Evolutionary conservation across 306 rosid genomes (phyloP), one percentile per base, ranked within the genome.

Genomic region (Castanospermum australe): DNA sequence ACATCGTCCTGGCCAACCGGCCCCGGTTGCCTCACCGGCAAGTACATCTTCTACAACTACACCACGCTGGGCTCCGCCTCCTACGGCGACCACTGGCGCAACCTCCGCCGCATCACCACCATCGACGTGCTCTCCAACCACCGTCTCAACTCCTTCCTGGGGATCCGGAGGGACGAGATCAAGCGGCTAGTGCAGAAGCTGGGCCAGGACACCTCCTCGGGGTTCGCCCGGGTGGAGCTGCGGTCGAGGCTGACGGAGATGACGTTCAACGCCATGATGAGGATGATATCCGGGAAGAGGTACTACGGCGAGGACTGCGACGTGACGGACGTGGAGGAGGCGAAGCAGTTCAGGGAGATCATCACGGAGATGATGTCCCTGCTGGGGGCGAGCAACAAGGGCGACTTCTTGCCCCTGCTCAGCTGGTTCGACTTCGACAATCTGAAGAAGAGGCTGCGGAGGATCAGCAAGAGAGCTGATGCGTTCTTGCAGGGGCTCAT

Each of bases 41-140:
- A 81, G 51, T 57, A 75, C 48, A 22, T 75, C 15, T 67, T 45
- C 54, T 33, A 75, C 56, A 47, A 81, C 76, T 81, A 81, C 39
- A 67, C 77, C 22, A 75, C 81, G 4, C 10, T 81, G 4, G 80
- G 77, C 0, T 35, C 65, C 0, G 36, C 64, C 30, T 22, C 84
- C 7, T 81, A 81, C 5, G 81, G 84, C 1, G 71, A 81, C 25
- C 84, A 74, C 60, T 81, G 84, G 84, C 84, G 76, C 33, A 81
- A 81, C 64, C 71, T 81, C 22, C 80, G 81, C 2, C 80, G 80
- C 50, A 81, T 81, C 14, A 74, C 64, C 51, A 67, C 84, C 44
- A 11, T 74, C 33, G 81, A 81, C 11, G 85, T 81, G 41, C 77
- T 75, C 56, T 81, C 85, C 22, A 56, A 9, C 30, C 41, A 47